Conservation (phyloP, 139 green algal species). For the Zygnema cylindricum region DNA sequence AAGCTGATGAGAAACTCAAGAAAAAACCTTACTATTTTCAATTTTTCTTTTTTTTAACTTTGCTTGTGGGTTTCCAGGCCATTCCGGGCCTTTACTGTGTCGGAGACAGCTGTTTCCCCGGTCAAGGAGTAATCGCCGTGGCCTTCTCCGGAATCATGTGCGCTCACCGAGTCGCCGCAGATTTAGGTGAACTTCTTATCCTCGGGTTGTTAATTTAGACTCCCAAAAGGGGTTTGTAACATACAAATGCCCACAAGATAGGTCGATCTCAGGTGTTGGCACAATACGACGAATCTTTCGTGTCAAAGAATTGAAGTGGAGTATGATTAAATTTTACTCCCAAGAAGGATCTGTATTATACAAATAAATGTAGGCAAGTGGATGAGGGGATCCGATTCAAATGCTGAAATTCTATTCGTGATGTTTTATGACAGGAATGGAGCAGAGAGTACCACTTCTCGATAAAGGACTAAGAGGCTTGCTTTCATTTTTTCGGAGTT, state of each 20-base stretch:
- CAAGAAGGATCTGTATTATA: not conserved
- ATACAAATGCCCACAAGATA: not conserved
- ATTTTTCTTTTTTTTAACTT: no score
- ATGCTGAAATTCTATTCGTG: not conserved
- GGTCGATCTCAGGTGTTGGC: not conserved
- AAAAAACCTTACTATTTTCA: no score
- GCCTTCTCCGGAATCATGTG: conserved; percentile 94
- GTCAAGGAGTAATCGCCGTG: conserved; percentile 91
- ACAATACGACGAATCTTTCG: not conserved
- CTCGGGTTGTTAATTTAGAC: not conserved
- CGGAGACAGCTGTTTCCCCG: conserved; percentile 93
- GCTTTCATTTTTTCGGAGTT: conserved; percentile 25
- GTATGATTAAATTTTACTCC: not conserved
- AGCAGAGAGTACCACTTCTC: conserved; percentile 17
- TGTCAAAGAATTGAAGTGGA: not conserved
- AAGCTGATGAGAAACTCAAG: no score
- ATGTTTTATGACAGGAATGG: conserved; percentile 18
- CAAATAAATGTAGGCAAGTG: not conserved
- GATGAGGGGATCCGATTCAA: not conserved
- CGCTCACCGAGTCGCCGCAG: conserved; percentile 82
- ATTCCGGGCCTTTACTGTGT: conserved; percentile 89
- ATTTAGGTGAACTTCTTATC: conserved; percentile 37
- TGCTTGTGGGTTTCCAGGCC: not conserved
- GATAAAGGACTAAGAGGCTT: conserved; percentile 37
- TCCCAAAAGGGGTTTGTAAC: not conserved